Evolutionary conservation across 2,329 filamentous ascomycete species (phyloP), one percentile per base, ranked within the genome.

Genomic region (Colletotrichum truncatum): DNA sequence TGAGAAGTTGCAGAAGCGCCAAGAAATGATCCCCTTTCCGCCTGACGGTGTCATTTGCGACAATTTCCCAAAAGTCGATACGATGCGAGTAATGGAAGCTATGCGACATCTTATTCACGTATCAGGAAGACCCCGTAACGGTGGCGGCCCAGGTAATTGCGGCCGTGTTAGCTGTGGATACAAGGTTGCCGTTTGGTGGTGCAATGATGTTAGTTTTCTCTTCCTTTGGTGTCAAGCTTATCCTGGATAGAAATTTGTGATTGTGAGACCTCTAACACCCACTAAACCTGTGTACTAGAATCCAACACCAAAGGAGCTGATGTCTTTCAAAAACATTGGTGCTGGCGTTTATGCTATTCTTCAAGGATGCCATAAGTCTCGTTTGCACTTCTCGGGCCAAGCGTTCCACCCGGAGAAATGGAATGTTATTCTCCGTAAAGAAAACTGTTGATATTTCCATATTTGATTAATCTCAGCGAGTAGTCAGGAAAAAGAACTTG

Each of bases 111-210:
- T 57, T 7, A 36, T 36, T n/a, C 10, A 16, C 5, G 32, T 48
- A 16, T 6, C 11, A 3, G 54, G 54, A 0, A 36, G 16, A 23
- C 54, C 54, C 1, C 10, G 25, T 9, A 38, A 48, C 11, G 41
- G 43, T 4, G 21, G 26, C 39, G 54, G 54, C 2, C 41, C 28
- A 1, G 6, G 18, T 2, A 38, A 36, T 10, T 57, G 54, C 12
- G 53, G 53, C 1, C 32, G 54, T 6, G 54, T 57, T 49, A 28
- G 23, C 3, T 49, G 46, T 7, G 46, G 28, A 16, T 49, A 49
- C 46, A 30, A 38, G 49, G 21, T 25, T 9, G 41, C 41, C 28
- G 39, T 57, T 14, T 57, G 54, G 54, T 57, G 41, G 26, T 57
- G 54, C 11, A 57, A 57, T 7, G 54, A 57, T 21, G 49, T 53